Evolutionary conservation across 23 red algal species (phyloP).

Genomic region (Gracilaria gracilis): DNA sequence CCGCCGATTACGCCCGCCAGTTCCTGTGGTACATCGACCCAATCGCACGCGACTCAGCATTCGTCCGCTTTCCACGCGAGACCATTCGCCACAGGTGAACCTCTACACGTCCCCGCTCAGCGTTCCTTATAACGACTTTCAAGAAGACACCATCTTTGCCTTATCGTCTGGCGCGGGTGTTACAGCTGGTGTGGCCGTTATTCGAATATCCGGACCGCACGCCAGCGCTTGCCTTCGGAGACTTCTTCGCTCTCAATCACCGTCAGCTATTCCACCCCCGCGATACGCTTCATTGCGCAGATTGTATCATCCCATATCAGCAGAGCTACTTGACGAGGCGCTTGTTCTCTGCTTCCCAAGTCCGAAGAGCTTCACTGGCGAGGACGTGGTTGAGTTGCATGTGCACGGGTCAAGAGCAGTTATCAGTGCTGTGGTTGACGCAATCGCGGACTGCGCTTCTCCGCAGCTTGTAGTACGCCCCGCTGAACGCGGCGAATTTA

Average conservation of each 20-base stretch:
- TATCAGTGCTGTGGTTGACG: constrained; percentile 68
- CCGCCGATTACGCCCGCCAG: neutral
- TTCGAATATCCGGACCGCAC: constrained; percentile 74
- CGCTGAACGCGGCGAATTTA: constrained; percentile 90
- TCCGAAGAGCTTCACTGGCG: constrained; percentile 87
- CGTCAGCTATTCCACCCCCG: constrained; percentile 23
- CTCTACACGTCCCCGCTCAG: neutral
- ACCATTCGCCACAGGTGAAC: neutral
- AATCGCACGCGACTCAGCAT: neutral
- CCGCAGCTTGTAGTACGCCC: constrained; percentile 33
- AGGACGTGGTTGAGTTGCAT: constrained; percentile 97
- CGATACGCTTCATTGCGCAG: constrained; percentile 37
- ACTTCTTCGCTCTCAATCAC: neutral
- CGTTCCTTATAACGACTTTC: neutral
- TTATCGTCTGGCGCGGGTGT: constrained; percentile 66
- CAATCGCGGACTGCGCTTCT: constrained; percentile 29
- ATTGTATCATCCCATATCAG: constrained; percentile 51
- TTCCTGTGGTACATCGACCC: neutral
- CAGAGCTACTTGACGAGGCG: constrained; percentile 86
- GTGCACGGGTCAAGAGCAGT: constrained; percentile 93
- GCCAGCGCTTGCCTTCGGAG: constrained; percentile 20
- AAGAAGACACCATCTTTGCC: constrained; percentile 84
- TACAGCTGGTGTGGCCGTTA: constrained; percentile 76
- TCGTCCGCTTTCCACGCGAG: neutral
- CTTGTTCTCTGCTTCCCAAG: constrained; percentile 86